phyloP scores from a whole-genome alignment of 2,329 filamentous ascomycete species.

The Cephalotrichum gorgonifer region DNA sequence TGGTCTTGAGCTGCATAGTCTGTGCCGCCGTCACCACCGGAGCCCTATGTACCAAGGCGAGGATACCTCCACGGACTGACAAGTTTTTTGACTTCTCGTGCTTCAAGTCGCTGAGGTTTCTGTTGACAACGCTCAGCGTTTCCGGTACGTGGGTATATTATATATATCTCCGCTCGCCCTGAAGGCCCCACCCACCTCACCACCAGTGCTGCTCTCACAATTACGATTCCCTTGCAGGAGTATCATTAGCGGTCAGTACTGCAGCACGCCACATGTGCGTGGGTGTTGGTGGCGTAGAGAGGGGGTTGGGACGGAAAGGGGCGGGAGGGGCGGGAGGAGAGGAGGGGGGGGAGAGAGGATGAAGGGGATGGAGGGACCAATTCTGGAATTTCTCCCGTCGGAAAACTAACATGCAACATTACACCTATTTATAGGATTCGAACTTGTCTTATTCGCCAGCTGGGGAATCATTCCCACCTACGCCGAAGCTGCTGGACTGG shows the following conservation, averaged over 20 bases:
- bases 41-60: conserved; percentile 62
- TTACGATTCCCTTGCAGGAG: background rate
- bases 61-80: conserved; percentile 23
- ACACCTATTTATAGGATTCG: conserved; percentile 16
- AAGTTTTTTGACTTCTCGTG: conserved; percentile 8
- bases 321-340: no score
- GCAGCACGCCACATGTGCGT: background rate
- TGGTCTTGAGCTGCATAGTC: conserved; percentile 38
- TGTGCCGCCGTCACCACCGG: conserved; percentile 40
- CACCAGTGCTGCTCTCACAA: background rate
- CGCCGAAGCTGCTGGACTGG: conserved; percentile 13
- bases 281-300: no score
- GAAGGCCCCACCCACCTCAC: background rate
- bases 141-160: conserved; percentile 13
- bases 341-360: no score
- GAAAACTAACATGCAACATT: background rate
- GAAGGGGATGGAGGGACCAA: no score
- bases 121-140: conserved; percentile 15
- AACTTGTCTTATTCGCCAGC: conserved; percentile 18
- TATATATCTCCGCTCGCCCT: no score
- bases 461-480: conserved; percentile 20
- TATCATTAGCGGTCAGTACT: background rate
- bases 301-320: no score
- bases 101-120: conserved; percentile 13
- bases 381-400: no score